Evolutionary conservation across 441 rosid species (phyloP), one percentile per base, ranked within the genome.

Genomic region (Pelargonium australe): DNA sequence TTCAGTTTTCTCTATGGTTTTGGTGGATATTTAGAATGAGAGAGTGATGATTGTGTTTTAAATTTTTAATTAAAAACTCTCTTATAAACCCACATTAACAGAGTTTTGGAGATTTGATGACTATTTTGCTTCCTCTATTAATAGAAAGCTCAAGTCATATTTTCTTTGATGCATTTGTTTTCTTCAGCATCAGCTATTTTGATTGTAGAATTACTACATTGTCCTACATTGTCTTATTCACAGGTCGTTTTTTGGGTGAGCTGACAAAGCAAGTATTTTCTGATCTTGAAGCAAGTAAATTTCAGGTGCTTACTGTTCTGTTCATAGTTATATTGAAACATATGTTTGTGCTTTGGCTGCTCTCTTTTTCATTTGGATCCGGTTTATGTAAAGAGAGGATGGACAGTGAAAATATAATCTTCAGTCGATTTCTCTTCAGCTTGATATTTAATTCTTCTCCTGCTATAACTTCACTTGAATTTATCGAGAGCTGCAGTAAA

Each of bases 171-270:
- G 60, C 20, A 65, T 40, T 17, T 64, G 70, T 69, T 28, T 43
- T 43, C 61, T 11, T 16, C 23, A 9, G 49, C 60, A 19, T 12
- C 49, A 13, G 31, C 77, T 53, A 63, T 28, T 41, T n/a, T 25
- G 43, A 60, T 71, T 44, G 1, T 4, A 28, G n/a, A n/a, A n/a
- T n/a, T n/a, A n/a, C n/a, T n/a, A n/a, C n/a, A n/a, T n/a, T n/a
- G n/a, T n/a, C n/a, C n/a, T n/a, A n/a, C n/a, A n/a, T n/a, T n/a
- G n/a, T n/a, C n/a, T n/a, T n/a, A n/a, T n/a, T n/a, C n/a, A n/a
- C n/a, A n/a, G 99, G 99, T 44, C 99, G 99, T 72, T 95, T 95
- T 77, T 94, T 95, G 64, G 99, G 75, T 74, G 98, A 90, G 89
- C 75, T 95, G 76, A 95, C 99, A 1, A 89, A 86, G 82, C 89